Base-by-base conservation (phyloP, 768 basidiomycete species). In the Harrya chromipes region DNA sequence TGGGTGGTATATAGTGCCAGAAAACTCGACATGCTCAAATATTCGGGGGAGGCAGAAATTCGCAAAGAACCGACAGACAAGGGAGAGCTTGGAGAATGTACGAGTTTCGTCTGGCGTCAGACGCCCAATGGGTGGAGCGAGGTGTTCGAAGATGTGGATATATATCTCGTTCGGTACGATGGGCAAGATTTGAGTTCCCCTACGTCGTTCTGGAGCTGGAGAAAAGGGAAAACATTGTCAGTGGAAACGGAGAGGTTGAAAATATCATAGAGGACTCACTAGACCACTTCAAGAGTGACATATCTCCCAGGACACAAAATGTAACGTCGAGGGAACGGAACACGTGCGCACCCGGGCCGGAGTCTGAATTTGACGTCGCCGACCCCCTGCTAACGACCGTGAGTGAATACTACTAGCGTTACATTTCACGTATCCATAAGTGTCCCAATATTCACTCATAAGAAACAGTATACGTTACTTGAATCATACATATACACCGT, bases 141-240 rank as follows among this genome's bases (percentile, higher is more conserved):
- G 34, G 33, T 60, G 57, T 17, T 63, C 64, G 37, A 76, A 68
- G 14, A 78, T 74, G 43, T 66, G 57, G 5, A 71, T 51, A 41
- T 77, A 78, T n/a, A 79, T 63, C 50, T 79, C 77, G 50, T 68
- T 70, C 2, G 77, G 77, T 45, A 80, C 66, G 8, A 65, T 56
- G 1, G 65, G 55, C 13, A 72, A 54, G 7, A 6, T 10, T 23
- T 39, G 51, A 1, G 39, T 21, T 1, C 11, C 54, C 1, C 9
- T 38, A 4, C 50, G 56, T 29, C 70, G 56, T 31, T 53, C 59
- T 12, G 70, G 70, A 23, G 59, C 70, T 71, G 36, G 21, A 36
- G n/a, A 31, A 31, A 19, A 52, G 5, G 36, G 24, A 2, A 16
- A 27, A 17, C 13, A 13, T 35, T 46, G 31, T 20, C 10, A 0